Evolutionary conservation across 495 filamentous ascomycete genomes (phyloP), one percentile per base, ranked within the genome.

Genomic region (Pseudomonodictys pantanalensis): DNA sequence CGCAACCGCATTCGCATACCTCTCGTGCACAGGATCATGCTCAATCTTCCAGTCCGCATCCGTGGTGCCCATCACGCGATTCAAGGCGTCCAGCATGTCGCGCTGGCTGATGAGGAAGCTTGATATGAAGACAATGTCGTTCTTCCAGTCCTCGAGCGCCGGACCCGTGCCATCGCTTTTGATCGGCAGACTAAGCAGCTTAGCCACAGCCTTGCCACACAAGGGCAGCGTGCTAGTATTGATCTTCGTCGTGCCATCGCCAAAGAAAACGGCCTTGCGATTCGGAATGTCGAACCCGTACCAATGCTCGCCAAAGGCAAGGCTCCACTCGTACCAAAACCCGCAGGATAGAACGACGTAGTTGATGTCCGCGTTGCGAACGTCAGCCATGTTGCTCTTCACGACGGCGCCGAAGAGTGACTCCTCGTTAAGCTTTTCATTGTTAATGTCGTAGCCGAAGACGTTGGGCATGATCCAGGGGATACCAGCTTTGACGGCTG

Each of bases 401-500:
- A 12, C 15, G 3, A 47, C 24, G 6, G 43, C 17, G 43, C 24
- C 43, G 43, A 64, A 54, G 4, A 23, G 12, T 5, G 62, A 64
- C 42, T 80, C 76, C 20, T 75, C 59, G 43, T 51, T 11, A 3
- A 79, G 29, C 3, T 42, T 30, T 9, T 72, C 58, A 56, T 81
- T 72, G 6, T 55, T 35, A 15, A 41, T 57, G 49, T 83, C 78
- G 23, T 54, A 46, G 33, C 78, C 78, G 60, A 70, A 86, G 33
- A 69, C 72, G 66, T 84, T 85, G 25, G 85, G 83, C 45, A 86
- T 64, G 49, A 87, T 68, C 66, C 78, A 84, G 0, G 62, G 69
- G 0, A 87, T 78, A 3, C 78, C 78, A 2, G 83, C 83, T 51
- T 77, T 72, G 5, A 72, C 79, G 3, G 84, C 85, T 0, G 83